Conservation (phyloP, 441 rosid genomes). For the Codiaeum variegatum region DNA sequence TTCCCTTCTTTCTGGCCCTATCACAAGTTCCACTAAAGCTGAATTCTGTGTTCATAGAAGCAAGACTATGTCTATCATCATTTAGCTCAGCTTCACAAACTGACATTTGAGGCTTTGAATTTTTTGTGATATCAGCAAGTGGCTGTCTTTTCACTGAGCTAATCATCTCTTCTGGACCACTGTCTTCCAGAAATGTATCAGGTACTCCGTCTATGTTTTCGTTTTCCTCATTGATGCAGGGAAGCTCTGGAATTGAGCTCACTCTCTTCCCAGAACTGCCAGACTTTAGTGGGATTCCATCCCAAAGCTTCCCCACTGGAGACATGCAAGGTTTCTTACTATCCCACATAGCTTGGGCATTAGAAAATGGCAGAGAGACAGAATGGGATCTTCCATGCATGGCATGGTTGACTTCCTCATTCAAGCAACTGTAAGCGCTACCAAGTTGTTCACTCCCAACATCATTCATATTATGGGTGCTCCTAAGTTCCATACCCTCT, state of each 20-base stretch:
- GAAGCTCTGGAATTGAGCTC: slow-evolving; percentile 74
- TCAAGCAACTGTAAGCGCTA: slow-evolving; percentile 33
- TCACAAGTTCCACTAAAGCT: slow-evolving; percentile 46
- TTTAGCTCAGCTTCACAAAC: slow-evolving; percentile 40
- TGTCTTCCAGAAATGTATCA: slow-evolving; percentile 38
- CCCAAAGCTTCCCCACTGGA: slow-evolving; percentile 75
- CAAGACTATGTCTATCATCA: slow-evolving; percentile 47
- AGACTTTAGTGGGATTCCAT: slow-evolving; percentile 53
- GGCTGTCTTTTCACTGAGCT: slow-evolving; percentile 49
- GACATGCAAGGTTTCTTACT: slow-evolving; percentile 48
- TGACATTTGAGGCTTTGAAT: slow-evolving; percentile 38
- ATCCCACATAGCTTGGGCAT: slow-evolving; percentile 37
- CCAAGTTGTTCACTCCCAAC: slow-evolving; percentile 29
- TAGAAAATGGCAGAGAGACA: slow-evolving; percentile 43
- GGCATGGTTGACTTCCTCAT: slow-evolving; percentile 31
- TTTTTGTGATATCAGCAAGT: slow-evolving; percentile 52
- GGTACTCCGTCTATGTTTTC: slow-evolving; percentile 53
- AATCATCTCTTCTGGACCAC: slow-evolving; percentile 29
- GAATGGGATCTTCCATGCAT: slow-evolving; percentile 41
- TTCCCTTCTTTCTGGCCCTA: slow-evolving; percentile 39
- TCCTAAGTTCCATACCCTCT: slow-evolving; percentile 41
- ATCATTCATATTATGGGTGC: slow-evolving; percentile 19
- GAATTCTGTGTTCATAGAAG: slow-evolving; percentile 55
- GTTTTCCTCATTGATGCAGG: slow-evolving; percentile 81
- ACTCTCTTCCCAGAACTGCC: slow-evolving; percentile 65